phyloP scores from a whole-genome alignment of 1,284 basidiomycete genomes.

The Marasmius fiardii region DNA sequence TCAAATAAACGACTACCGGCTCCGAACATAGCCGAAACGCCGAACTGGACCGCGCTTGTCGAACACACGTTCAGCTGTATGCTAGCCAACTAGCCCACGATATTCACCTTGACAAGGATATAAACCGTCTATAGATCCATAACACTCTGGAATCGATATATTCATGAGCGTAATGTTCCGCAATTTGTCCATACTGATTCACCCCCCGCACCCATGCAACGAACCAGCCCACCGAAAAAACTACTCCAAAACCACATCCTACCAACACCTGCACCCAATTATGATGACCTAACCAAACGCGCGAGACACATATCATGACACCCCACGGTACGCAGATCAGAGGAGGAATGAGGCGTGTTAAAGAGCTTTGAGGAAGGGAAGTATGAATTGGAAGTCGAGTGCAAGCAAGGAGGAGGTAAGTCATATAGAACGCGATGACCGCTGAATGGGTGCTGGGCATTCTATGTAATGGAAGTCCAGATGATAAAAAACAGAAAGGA shows the following conservation, averaged over 20 bases:
- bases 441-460: slow-evolving; percentile 92
- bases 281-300: slow-evolving; percentile 82
- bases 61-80: no score
- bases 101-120: no score
- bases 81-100: no score
- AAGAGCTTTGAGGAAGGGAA: slow-evolving; percentile 33
- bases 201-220: slow-evolving; percentile 47
- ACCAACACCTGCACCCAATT: slow-evolving; percentile 70
- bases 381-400: slow-evolving; percentile 48
- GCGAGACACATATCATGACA: slow-evolving; percentile 54
- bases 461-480: slow-evolving; percentile 31
- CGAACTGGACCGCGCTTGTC: no score
- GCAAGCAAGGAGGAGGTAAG: slow-evolving; percentile 64
- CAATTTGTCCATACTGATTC: slow-evolving; percentile 26
- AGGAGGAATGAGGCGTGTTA: slow-evolving; percentile 38
- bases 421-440: slow-evolving; percentile 66
- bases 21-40: no score
- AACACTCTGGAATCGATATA: slow-evolving; percentile 4
- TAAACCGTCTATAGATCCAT: not conserved
- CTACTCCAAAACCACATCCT: slow-evolving; percentile 60
- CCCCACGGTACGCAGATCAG: slow-evolving; percentile 54
- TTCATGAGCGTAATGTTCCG: slow-evolving; percentile 20
- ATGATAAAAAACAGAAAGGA: not conserved
- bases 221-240: slow-evolving; percentile 61
- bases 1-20: no score